A percentile compares a stretch with the other conserved stretches of the same genome.
phyloP scores from a whole-genome alignment of 1,139 yeast genomes.

The Geotrichum reessii region DNA sequence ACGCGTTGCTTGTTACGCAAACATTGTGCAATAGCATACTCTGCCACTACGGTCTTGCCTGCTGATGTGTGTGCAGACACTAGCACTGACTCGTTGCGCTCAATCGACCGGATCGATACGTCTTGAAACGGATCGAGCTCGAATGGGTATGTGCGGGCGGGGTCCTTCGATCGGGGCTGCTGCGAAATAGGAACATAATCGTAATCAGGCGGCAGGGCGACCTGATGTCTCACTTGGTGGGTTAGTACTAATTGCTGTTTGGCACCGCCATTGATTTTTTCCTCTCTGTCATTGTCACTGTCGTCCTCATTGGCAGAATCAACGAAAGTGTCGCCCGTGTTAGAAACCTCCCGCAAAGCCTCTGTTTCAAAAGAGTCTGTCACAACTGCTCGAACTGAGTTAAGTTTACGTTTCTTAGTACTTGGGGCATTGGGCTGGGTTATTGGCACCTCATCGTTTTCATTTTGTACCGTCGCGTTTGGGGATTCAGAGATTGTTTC shows the following conservation, averaged over 20 bases:
- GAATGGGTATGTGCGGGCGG: slow-evolving; percentile 87
- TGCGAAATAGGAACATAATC: slow-evolving; percentile 84
- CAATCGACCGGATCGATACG: slow-evolving; percentile 90
- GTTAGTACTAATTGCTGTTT: background rate
- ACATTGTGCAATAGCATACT: slow-evolving; percentile 92
- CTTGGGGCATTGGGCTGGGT: background rate
- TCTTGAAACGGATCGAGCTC: slow-evolving; percentile 93
- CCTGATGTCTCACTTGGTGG: slow-evolving; percentile 96
- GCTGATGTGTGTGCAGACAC: slow-evolving; percentile 97
- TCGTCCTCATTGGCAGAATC: background rate
- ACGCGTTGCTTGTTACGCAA: slow-evolving; percentile 85
- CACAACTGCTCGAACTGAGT: background rate
- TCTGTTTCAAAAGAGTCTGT: slow-evolving; percentile 7
- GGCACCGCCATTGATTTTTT: background rate
- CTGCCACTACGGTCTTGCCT: slow-evolving; percentile 90
- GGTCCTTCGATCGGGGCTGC: slow-evolving; percentile 49
- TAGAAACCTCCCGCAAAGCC: background rate
- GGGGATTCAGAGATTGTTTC: background rate
- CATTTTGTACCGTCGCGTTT: background rate
- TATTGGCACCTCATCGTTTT: background rate
- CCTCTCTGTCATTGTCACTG: background rate
- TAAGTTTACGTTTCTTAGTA: background rate
- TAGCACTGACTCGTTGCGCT: slow-evolving; percentile 88
- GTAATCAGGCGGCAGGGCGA: slow-evolving; percentile 88
- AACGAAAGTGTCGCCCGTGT: background rate